phyloP scores from a whole-genome alignment of 2,329 filamentous ascomycete species.

The Endothia cerciana region DNA sequence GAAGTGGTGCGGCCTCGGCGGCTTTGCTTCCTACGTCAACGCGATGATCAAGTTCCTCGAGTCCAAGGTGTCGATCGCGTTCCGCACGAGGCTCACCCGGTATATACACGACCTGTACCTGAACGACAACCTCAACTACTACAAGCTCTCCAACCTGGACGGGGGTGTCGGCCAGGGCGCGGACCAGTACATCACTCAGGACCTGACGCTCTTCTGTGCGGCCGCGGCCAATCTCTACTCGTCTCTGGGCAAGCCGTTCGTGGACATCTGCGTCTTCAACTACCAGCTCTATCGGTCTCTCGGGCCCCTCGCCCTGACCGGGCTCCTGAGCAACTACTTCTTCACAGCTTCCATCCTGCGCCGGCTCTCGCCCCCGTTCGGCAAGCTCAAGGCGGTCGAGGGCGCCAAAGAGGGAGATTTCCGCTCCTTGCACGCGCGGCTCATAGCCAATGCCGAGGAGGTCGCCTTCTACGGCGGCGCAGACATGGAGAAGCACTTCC shows the following conservation, averaged over 20 bases:
- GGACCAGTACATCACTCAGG: slow-evolving; percentile 97
- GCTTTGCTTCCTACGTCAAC: slow-evolving; percentile 94
- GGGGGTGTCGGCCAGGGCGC: slow-evolving; percentile 89
- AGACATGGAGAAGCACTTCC: slow-evolving; percentile 90
- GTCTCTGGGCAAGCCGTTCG: slow-evolving; percentile 93
- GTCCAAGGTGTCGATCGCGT: slow-evolving; percentile 97
- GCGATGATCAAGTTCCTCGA: slow-evolving; percentile 99
- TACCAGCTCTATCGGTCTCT: slow-evolving; percentile 94
- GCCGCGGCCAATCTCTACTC: slow-evolving; percentile 93
- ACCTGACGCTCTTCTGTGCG: slow-evolving; percentile 92
- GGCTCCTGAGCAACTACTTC: slow-evolving; percentile 90
- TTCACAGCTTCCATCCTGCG: slow-evolving; percentile 88
- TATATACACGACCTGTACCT: slow-evolving; percentile 98
- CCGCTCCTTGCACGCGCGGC: slow-evolving; percentile 82
- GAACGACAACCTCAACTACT: slow-evolving; percentile 93
- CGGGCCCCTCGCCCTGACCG: slow-evolving; percentile 83
- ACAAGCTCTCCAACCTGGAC: slow-evolving; percentile 90
- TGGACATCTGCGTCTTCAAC: slow-evolving; percentile 98
- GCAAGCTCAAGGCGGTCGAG: slow-evolving; percentile 94
- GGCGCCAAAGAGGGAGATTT: slow-evolving; percentile 96
- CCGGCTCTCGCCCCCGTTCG: slow-evolving; percentile 89
- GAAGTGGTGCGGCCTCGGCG: slow-evolving; percentile 95
- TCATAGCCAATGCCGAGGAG: slow-evolving; percentile 97
- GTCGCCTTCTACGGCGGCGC: slow-evolving; percentile 97
- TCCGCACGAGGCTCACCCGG: slow-evolving; percentile 88